Evolutionary conservation across 2,329 filamentous ascomycete genomes (phyloP).

Genomic region (Fragosphaeria purpurea): DNA sequence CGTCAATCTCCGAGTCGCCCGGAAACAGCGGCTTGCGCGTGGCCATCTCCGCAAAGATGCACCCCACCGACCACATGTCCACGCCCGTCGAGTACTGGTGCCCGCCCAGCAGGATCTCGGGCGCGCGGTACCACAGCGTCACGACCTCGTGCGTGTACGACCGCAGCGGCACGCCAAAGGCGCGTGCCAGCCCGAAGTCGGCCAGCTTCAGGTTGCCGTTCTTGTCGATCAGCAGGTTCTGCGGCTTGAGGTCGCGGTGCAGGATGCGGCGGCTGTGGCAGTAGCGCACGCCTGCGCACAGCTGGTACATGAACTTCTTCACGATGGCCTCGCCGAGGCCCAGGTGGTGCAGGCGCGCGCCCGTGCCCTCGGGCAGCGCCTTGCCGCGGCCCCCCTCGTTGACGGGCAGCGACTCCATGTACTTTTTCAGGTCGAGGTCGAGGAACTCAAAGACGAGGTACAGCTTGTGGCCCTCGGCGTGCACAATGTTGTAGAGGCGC

Average conservation of each 20-base stretch:
- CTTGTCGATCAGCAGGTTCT: slow-evolving; percentile 73
- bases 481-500: slow-evolving; percentile 75
- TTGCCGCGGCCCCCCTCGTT: slow-evolving; percentile 73
- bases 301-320: slow-evolving; percentile 84
- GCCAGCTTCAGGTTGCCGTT: slow-evolving; percentile 82
- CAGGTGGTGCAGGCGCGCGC: slow-evolving; percentile 50
- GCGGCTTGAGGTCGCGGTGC: slow-evolving; percentile 76
- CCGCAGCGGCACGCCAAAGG: slow-evolving; percentile 77
- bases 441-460: slow-evolving; percentile 86
- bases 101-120: slow-evolving; percentile 77
- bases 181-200: slow-evolving; percentile 78
- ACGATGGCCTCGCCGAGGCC: slow-evolving; percentile 71
- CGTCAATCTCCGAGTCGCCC: slow-evolving; percentile 83
- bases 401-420: slow-evolving; percentile 81
- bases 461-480: slow-evolving; percentile 84
- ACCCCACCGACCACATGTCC: slow-evolving; percentile 86
- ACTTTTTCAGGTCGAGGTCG: slow-evolving; percentile 83
- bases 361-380: slow-evolving; percentile 65
- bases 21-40: slow-evolving; percentile 83
- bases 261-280: slow-evolving; percentile 78
- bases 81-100: slow-evolving; percentile 88
- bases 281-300: slow-evolving; percentile 71
- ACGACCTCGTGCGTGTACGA: slow-evolving; percentile 91
- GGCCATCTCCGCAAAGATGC: slow-evolving; percentile 90
- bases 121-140: slow-evolving; percentile 79